Percentiles rank a stretch among this genome's conserved stretches.
phyloP scores from a whole-genome alignment of 2,329 filamentous ascomycete species.

The Sarocladiaceae sp. region DNA sequence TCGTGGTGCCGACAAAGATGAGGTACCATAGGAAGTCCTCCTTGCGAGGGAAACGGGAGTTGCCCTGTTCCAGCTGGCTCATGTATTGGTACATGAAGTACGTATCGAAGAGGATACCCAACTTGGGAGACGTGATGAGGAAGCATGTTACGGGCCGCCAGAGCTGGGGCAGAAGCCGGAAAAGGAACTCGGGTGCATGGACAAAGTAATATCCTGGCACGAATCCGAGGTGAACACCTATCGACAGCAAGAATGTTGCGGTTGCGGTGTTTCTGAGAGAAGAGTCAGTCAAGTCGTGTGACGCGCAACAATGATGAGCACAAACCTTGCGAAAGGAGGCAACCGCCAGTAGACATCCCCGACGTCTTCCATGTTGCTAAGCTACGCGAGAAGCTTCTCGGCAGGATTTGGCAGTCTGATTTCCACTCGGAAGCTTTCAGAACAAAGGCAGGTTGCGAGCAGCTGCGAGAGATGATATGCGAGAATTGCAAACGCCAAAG shows the following conservation, averaged over 20 bases:
- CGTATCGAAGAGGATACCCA: conserved; percentile 62
- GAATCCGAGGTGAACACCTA: conserved; percentile 50
- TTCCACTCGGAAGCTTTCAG: conserved; percentile 6
- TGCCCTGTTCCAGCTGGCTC: conserved; percentile 64
- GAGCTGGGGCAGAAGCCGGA: conserved; percentile 41
- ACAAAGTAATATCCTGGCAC: conserved; percentile 44
- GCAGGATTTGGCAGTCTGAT: conserved; percentile 8
- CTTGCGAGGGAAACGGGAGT: conserved; percentile 64
- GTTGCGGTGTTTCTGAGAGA: conserved; percentile 59
- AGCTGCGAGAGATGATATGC: conserved; percentile 11
- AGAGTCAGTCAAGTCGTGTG: not conserved
- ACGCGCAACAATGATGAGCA: conserved; percentile 15
- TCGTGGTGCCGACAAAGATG: conserved; percentile 62
- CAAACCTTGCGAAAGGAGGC: conserved; percentile 35
- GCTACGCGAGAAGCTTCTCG: not conserved
- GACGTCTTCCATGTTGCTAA: conserved; percentile 12
- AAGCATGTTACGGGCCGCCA: conserved; percentile 38
- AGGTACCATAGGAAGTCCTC: conserved; percentile 80
- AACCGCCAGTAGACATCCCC: conserved; percentile 31
- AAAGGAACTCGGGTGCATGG: conserved; percentile 45
- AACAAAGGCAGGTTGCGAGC: conserved; percentile 10
- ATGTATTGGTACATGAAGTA: conserved; percentile 74
- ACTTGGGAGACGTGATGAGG: conserved; percentile 29
- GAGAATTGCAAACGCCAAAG: conserved; percentile 11
- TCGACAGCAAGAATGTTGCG: conserved; percentile 53